Base-by-base conservation (phyloP, 2,329 filamentous ascomycete genomes). In the Lecanosticta acicola region DNA sequence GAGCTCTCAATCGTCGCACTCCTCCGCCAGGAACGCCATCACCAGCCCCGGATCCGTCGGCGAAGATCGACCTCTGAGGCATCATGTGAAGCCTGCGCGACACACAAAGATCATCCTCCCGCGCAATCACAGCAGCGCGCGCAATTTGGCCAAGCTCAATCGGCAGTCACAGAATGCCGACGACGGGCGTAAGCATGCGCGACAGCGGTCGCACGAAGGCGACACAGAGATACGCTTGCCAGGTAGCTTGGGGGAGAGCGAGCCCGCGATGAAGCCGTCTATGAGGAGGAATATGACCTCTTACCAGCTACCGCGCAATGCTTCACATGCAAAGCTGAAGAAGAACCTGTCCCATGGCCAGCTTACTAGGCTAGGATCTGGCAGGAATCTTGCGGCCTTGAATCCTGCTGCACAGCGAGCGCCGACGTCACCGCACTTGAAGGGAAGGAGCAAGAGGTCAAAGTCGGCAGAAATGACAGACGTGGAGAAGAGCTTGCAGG, bases 311-410 rank as follows among this genome's bases (percentile, higher is more conserved):
- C 59, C 59, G 36, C 52, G 61, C 18, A 63, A 56, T 34, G 44
- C 48, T 26, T 60, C 56, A 20, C 48, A 58, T 37, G 56, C 57
- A 39, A 65, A 65, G 53, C 51, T 65, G 45, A 65, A 65, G 59
- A 65, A 64, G 55, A 65, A 65, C 50, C 62, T 68, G 47, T 72
- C 69, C 20, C 72, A 71, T 58, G 68, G 70, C 13, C 70, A 73
- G 48, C 63, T 74, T 41, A 61, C 68, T 26, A 63, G 69, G 14
- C 60, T 68, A 42, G 62, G 60, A 16, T 66, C 65, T 5, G 59
- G 62, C 3, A 70, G 69, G 58, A 67, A 66, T 46, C 49, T 68
- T 20, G 57, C 63, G 26, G 52, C 46, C 4, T 38, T 59, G 45
- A 45, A 26, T 32, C 32, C 42, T 32, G 35, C 43, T 18, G 45